Conservation (phyloP, 176 grass and related monocot genomes). For the Aegilops sharonensis region DNA sequence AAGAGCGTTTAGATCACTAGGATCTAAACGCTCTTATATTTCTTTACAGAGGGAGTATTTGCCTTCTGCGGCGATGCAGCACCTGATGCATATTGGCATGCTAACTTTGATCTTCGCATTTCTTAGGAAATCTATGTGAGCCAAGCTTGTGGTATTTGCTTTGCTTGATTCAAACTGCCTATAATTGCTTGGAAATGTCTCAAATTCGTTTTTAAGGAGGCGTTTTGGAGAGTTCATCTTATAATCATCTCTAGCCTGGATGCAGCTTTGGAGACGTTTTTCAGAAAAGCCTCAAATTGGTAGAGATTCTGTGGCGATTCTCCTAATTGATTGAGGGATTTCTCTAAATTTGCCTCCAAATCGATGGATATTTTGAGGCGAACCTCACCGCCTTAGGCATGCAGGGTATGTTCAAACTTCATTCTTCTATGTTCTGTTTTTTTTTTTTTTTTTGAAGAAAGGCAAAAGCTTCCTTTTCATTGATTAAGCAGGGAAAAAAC, state of each 20-base stretch:
- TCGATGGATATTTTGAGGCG: background rate
- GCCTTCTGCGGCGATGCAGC: background rate
- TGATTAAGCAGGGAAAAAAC: too few relatives aligned
- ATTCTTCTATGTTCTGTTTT: background rate
- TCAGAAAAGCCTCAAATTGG: background rate
- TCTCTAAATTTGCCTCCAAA: background rate
- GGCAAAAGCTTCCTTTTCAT: too few relatives aligned
- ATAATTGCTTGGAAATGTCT: background rate
- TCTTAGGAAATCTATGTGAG: background rate
- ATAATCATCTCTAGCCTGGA: background rate
- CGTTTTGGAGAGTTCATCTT: background rate
- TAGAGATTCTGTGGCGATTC: background rate
- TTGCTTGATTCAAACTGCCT: background rate
- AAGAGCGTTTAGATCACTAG: too few relatives aligned
- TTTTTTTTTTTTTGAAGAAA: too few relatives aligned
- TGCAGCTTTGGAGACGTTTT: background rate
- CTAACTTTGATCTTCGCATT: conserved; percentile 9
- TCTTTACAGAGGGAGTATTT: background rate
- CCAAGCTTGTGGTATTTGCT: background rate
- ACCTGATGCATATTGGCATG: background rate
- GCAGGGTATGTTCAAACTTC: background rate
- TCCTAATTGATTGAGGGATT: background rate
- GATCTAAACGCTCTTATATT: too few relatives aligned
- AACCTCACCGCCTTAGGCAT: background rate
- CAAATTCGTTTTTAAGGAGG: background rate